phyloP scores from a whole-genome alignment of 1,139 yeast species.

The Lodderomyces orthopsilosis region DNA sequence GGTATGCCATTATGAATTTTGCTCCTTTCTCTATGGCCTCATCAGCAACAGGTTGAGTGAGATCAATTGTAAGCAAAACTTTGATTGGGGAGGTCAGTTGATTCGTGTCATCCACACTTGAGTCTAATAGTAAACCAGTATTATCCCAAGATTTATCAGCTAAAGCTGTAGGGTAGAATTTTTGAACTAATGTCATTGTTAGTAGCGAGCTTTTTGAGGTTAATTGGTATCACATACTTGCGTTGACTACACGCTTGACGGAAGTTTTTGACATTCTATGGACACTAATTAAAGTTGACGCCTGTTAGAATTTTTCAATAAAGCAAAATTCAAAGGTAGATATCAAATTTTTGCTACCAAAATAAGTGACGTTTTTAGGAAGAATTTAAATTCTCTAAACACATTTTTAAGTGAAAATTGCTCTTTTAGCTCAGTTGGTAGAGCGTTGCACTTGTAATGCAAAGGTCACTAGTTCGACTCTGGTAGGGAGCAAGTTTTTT shows the following conservation, averaged over 20 bases:
- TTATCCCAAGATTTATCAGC: conserved; percentile 95
- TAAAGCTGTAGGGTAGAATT: conserved; percentile 63
- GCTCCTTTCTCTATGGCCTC: conserved; percentile 65
- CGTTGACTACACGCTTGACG: conserved; percentile 45
- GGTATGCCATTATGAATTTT: conserved; percentile 77
- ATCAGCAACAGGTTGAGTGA: conserved; percentile 78
- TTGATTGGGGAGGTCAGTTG: conserved; percentile 25
- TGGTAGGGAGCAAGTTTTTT: conserved; percentile 71
- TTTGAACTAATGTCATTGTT: conserved; percentile 46
- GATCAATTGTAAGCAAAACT: conserved; percentile 75
- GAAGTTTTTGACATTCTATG: conserved; percentile 35
- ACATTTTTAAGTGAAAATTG: conserved; percentile 19
- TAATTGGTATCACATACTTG: conserved; percentile 29
- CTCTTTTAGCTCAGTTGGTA: conserved; percentile 90
- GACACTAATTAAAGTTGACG: neutral
- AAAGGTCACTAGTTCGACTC: conserved; percentile 94
- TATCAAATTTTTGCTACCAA: no score
- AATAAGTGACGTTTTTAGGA: neutral
- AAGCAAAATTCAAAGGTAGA: no score
- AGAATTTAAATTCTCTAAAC: neutral
- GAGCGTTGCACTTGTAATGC: conserved; percentile 97
- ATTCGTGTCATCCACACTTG: conserved; percentile 23
- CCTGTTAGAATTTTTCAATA: neutral
- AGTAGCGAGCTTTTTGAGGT: conserved; percentile 11
- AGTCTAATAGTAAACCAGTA: conserved; percentile 81